These are phyloP conservation scores for Arctium minus DNA, from an alignment of 129 eudicot genomes.

Conservation along the genomic window DNA sequence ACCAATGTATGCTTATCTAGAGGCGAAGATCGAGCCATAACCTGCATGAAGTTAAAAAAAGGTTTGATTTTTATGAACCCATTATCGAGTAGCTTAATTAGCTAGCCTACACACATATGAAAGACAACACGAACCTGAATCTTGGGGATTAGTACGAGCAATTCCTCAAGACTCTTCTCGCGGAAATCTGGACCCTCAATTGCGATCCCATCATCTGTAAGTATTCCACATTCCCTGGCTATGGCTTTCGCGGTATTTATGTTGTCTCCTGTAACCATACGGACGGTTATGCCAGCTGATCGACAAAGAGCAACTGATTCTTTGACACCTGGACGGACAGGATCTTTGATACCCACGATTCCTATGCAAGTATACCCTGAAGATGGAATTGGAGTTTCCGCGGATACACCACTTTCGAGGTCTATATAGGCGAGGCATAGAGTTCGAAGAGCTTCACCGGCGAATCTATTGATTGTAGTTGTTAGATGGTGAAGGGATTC, in stretches of 20 bases:
- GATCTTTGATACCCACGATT: conserved; percentile 95
- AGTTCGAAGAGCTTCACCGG: conserved; percentile 84
- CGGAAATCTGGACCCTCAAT: conserved; percentile 95
- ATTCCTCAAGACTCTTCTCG: conserved; percentile 70
- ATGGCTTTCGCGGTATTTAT: conserved; percentile 91
- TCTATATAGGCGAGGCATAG: conserved; percentile 85
- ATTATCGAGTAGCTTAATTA: neutral
- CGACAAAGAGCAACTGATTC: conserved; percentile 94
- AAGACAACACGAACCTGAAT: conserved; percentile 51
- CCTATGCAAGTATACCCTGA: conserved; percentile 85
- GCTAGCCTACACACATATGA: neutral
- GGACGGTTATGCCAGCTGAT: conserved; percentile 85
- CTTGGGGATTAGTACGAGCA: conserved; percentile 66
- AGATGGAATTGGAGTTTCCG: conserved; percentile 51
- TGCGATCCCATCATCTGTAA: conserved; percentile 93
- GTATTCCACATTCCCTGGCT: conserved; percentile 97
- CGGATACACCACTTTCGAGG: conserved; percentile 49
- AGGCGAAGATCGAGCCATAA: conserved; percentile 97
- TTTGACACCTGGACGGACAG: conserved; percentile 88
- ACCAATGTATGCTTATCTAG: conserved; percentile 89
- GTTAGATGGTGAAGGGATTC: conserved; percentile 35
- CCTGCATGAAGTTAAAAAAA: conserved; percentile 30
- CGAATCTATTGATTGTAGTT: conserved; percentile 61
- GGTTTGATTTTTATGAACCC: neutral
- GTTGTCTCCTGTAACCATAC: conserved; percentile 98